These are phyloP conservation scores for Tagetes erecta DNA, from an alignment of 129 eudicot species.

Conservation along the genomic window DNA sequence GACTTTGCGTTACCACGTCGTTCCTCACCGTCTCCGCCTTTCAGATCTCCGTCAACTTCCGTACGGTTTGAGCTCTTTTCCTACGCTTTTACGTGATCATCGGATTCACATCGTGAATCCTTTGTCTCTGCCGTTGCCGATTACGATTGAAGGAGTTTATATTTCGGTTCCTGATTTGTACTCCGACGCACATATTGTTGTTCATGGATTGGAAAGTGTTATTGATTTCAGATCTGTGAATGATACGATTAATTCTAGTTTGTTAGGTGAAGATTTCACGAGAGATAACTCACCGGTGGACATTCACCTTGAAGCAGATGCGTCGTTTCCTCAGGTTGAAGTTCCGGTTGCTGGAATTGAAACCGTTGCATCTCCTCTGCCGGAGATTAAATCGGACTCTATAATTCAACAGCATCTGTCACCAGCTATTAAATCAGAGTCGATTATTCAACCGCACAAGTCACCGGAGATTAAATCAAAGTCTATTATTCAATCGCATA, in stretches of 20 bases:
- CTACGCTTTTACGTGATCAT: slow-evolving; percentile 36
- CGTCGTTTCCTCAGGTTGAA: slow-evolving; percentile 19
- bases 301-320: background rate
- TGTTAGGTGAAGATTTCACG: background rate
- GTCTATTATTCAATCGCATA: background rate
- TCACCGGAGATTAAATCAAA: background rate
- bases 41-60: slow-evolving; percentile 44
- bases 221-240: slow-evolving; percentile 29
- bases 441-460: background rate
- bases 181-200: slow-evolving; percentile 40
- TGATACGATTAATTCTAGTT: slow-evolving; percentile 8
- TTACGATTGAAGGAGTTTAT: slow-evolving; percentile 40
- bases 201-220: slow-evolving; percentile 53
- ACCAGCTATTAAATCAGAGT: slow-evolving; percentile 16
- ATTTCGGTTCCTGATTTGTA: slow-evolving; percentile 44
- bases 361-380: slow-evolving; percentile 24
- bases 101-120: slow-evolving; percentile 25
- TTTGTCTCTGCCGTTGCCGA: slow-evolving; percentile 14
- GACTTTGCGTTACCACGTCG: slow-evolving; percentile 48
- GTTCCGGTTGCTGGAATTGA: slow-evolving; percentile 20
- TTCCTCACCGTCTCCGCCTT: slow-evolving; percentile 43
- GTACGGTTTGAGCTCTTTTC: slow-evolving; percentile 32
- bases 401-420: background rate
- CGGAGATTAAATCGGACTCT: background rate
- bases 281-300: background rate